phyloP scores from a whole-genome alignment of 2,329 filamentous ascomycete species.

The Mycosphaerella arachidis region DNA sequence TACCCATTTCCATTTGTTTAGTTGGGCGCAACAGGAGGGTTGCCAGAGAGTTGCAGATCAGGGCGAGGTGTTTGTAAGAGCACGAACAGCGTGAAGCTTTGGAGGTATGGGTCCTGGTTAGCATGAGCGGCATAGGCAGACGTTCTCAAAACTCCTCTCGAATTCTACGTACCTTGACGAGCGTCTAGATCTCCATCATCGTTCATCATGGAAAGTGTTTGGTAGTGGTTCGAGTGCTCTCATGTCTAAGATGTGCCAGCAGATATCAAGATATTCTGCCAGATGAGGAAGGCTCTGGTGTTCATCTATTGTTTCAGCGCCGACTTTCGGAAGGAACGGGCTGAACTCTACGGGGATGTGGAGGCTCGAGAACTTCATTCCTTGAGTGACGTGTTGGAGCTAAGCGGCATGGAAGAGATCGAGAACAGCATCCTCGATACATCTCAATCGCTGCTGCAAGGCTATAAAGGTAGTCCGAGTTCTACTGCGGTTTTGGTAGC shows the following conservation, averaged over 20 bases:
- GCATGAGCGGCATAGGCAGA: background rate
- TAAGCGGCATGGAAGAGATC: background rate
- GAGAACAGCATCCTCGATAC: background rate
- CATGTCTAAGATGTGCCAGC: background rate
- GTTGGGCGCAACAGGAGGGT: background rate
- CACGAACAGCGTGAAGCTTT: background rate
- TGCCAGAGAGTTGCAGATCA: background rate
- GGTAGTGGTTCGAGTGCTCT: background rate
- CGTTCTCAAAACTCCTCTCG: background rate
- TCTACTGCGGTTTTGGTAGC: background rate
- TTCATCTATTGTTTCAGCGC: background rate
- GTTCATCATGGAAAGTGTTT: background rate
- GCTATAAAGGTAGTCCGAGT: background rate
- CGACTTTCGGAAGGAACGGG: background rate
- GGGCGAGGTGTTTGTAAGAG: background rate
- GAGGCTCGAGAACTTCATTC: background rate
- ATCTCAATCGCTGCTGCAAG: background rate
- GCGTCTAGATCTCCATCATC: background rate
- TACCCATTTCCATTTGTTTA: background rate
- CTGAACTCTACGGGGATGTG: background rate
- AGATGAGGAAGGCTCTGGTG: background rate
- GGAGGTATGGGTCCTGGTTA: background rate
- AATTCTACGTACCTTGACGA: background rate
- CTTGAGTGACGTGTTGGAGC: background rate
- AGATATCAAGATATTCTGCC: background rate